Evolutionary conservation across 225 moss, liverwort and hornwort genomes (phyloP).

Genomic region (Ulota crispa): DNA sequence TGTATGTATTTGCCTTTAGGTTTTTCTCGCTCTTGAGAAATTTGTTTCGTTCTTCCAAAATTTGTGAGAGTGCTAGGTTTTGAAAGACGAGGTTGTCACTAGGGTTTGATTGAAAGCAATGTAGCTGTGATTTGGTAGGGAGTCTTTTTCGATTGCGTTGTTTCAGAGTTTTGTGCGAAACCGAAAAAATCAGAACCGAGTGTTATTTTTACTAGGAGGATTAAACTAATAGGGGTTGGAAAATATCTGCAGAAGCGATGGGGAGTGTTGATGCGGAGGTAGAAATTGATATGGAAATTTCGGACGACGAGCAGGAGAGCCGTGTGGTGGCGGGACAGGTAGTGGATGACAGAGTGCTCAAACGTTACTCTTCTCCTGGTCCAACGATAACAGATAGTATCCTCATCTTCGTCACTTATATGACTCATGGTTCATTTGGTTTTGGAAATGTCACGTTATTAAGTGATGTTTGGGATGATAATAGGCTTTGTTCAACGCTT

Average conservation of each 20-base stretch:
- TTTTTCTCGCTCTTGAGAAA: background rate
- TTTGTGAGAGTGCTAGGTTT: slow-evolving; percentile 10
- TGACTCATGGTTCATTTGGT: background rate
- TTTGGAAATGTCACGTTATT: background rate
- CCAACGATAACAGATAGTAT: slow-evolving; percentile 40
- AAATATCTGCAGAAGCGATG: slow-evolving; percentile 36
- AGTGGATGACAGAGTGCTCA: slow-evolving; percentile 29
- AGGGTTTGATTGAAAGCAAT: background rate
- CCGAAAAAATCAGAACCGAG: background rate
- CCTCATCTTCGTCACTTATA: slow-evolving; percentile 31
- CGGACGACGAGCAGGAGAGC: slow-evolving; percentile 54
- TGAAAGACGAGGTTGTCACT: slow-evolving; percentile 4
- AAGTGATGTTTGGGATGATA: background rate
- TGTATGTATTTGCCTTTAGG: background rate
- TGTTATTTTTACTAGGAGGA: background rate
- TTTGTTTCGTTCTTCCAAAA: background rate
- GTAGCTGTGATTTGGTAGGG: background rate
- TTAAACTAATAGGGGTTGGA: background rate
- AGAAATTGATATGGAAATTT: slow-evolving; percentile 67
- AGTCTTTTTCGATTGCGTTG: background rate
- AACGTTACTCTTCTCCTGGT: slow-evolving; percentile 27
- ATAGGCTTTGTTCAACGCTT: background rate
- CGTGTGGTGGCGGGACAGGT: slow-evolving; percentile 29
- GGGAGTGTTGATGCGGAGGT: slow-evolving; percentile 53
- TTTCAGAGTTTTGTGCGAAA: background rate